Conservation (phyloP, 257 asterid genomes). For the Striga asiatica region DNA sequence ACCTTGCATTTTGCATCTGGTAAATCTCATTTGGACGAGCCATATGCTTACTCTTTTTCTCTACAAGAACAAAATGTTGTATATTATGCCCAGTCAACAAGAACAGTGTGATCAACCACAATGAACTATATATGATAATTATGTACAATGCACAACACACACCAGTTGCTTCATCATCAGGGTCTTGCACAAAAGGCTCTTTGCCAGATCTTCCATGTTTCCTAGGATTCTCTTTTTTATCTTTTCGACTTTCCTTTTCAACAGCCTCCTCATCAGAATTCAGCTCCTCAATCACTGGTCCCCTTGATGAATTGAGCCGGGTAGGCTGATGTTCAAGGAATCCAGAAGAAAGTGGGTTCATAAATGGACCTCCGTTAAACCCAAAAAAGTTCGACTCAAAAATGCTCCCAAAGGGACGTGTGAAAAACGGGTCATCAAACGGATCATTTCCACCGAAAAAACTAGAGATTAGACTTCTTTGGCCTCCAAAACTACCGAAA, state of each 20-base stretch:
- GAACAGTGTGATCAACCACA: background rate
- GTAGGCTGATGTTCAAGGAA: slow-evolving; percentile 36
- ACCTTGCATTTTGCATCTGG: slow-evolving; percentile 20
- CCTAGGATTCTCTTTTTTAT: slow-evolving; percentile 42
- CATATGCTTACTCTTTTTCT: slow-evolving; percentile 43
- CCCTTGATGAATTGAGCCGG: slow-evolving; percentile 38
- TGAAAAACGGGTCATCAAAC: slow-evolving; percentile 84
- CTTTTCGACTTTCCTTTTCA: slow-evolving; percentile 26
- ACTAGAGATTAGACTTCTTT: slow-evolving; percentile 34
- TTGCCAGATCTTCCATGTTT: slow-evolving; percentile 65
- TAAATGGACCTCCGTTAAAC: slow-evolving; percentile 28
- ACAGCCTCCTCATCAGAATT: slow-evolving; percentile 67
- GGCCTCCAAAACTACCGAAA: slow-evolving; percentile 36
- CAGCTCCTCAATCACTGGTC: slow-evolving; percentile 87
- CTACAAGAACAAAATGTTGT: slow-evolving; percentile 21
- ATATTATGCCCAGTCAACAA: background rate
- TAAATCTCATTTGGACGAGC: slow-evolving; percentile 28
- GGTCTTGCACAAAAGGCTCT: slow-evolving; percentile 65
- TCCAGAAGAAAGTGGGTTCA: slow-evolving; percentile 32
- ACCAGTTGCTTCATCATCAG: slow-evolving; percentile 69
- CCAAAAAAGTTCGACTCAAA: slow-evolving; percentile 39
- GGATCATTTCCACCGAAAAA: slow-evolving; percentile 76
- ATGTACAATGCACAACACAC: slow-evolving; percentile 12
- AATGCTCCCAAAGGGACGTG: slow-evolving; percentile 48
- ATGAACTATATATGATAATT: background rate